Percentiles rank a stretch among this genome's conserved stretches.
These are phyloP conservation scores for Botrytis medusae DNA, from an alignment of 2,329 filamentous ascomycete genomes.

Conservation along the genomic window DNA sequence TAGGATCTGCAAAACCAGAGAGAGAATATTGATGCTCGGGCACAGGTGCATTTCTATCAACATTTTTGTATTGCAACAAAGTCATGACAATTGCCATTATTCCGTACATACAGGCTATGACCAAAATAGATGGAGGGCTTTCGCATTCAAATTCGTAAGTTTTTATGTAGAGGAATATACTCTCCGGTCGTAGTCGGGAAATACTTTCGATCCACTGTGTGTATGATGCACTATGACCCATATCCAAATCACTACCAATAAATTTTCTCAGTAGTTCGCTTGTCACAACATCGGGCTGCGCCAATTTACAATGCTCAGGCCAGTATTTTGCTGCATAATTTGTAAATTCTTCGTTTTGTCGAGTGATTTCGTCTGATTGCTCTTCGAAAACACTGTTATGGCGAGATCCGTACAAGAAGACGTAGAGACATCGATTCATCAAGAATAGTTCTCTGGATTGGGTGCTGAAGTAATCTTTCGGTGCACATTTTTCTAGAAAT, in stretches of 20 bases:
- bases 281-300: not conserved
- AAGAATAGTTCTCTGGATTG: not conserved
- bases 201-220: not conserved
- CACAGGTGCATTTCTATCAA: not conserved
- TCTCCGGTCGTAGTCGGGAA: no score
- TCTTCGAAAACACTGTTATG: rapidly evolving
- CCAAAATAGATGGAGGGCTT: not conserved
- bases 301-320: not conserved
- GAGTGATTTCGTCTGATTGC: rapidly evolving
- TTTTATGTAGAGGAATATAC: no score
- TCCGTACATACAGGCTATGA: not conserved
- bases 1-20: no score
- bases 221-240: not conserved
- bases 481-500: not conserved
- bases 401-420: not conserved
- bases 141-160: no score
- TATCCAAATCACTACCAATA: not conserved
- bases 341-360: not conserved
- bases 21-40: no score
- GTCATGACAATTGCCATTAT: not conserved
- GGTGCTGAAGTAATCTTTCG: not conserved
- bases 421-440: not conserved
- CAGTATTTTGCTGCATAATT: rapidly evolving
- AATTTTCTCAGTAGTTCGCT: rapidly evolving
- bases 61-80: not conserved